Evolutionary conservation across 2,329 filamentous ascomycete species (phyloP), one percentile per base, ranked within the genome.

Genomic region (Neurospora sp.): DNA sequence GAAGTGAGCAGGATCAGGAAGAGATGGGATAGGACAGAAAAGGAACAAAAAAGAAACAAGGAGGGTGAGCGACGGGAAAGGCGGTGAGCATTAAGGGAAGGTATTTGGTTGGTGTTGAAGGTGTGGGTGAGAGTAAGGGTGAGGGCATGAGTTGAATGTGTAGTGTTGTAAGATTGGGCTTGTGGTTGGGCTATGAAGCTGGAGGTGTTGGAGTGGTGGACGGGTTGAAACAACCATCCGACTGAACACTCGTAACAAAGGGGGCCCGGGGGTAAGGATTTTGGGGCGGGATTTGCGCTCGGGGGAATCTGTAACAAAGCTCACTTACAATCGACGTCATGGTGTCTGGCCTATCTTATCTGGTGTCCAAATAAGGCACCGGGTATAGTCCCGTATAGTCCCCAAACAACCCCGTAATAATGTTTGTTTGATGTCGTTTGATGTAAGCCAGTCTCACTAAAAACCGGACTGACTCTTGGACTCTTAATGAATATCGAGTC

Each of bases 261-360:
- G 52, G 19, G 52, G 23, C 13, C 52, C 13, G 52, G 46, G 52
- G 23, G 13, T 33, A 33, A 62, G 52, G 52, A 33, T 19, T 62
- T 62, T 62, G 62, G 17, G 66, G 33, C 33, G 6, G 33, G 62
- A 67, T n/a, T 42, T 42, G 67, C 40, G 40, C 28, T 68, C 19
- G 28, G 38, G 28, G 17, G 19, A 36, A 68, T 38, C 40, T 67
- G 38, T 15, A 67, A 43, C 66, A 66, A 68, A 67, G 68, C 40
- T 58, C 67, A 76, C 75, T 77, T 67, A 77, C 75, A 74, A 77
- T 77, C 72, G 73, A 76, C 74, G 75, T 77, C 75, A 77, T 77
- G 73, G 40, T 71, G 69, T 68, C 38, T 43, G 52, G 39, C 67
- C n/a, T 72, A 69, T 72, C 19, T 73, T 73, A 72, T 73, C 71